Base-by-base conservation (phyloP, 257 asterid genomes). In the Parsonsia alboflavescens region DNA sequence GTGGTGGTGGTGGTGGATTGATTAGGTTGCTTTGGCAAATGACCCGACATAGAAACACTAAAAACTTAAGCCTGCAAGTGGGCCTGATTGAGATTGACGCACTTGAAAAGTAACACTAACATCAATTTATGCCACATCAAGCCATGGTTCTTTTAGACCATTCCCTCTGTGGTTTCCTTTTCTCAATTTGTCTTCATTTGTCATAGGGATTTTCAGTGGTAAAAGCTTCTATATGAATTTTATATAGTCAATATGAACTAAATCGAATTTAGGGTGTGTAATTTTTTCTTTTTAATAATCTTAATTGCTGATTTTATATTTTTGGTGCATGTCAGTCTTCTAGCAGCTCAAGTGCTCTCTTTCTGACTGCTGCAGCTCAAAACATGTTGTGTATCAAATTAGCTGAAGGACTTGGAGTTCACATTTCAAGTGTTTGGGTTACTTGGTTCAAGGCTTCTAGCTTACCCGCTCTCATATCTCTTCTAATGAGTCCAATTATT, bases 331-430 rank as follows among this genome's bases (percentile, higher is more conserved):
- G n/a, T 80, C 78, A 90, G 96, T 72, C 90, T 72, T 73, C 85
- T 78, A 87, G 88, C 64, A 75, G 74, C 84, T 85, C 97, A 70
- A 88, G 97, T 65, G 94, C 97, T 30, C 76, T 93, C n/a, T 91
- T 91, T 70, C 86, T 93, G 68, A 89, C 96, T 19, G 98, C 90
- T 45, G 97, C 97, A 58, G 97, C 98, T 59, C 97, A 93, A 50
- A 93, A 89, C 79, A 39, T 91, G 83, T 33, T 93, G 78, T 91
- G 97, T 44, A 44, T 93, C 61, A 91, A 86, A 72, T 68, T 93
- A 63, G 98, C 98, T 0, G 92, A 89, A 73, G 80, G 88, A 61
- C 73, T 87, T n/a, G 98, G 97, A 0, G 96, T 93, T 54, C 21
- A 85, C 26, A 69, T 91, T 61, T 74, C 93, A 5, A 88, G 78